Conservation (phyloP, 2,329 filamentous ascomycete genomes). For the Coleophoma crateriformis region DNA sequence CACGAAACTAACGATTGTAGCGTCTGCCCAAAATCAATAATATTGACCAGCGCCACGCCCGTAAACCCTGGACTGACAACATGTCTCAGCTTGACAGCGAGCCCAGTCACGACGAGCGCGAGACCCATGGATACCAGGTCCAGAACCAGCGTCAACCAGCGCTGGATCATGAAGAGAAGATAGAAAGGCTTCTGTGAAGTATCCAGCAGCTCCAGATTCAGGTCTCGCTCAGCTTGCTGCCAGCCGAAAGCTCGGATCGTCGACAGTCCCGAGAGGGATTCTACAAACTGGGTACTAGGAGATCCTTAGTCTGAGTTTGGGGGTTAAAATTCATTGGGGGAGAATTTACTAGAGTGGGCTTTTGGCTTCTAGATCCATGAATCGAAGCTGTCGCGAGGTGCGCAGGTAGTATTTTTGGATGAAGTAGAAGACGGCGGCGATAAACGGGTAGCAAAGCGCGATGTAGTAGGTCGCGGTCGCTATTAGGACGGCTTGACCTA, state of each 20-base stretch:
- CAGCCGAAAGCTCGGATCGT: conserved; percentile 40
- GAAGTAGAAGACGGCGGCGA: conserved; percentile 4
- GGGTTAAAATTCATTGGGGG: background rate
- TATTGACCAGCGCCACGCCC: conserved; percentile 15
- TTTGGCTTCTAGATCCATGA: conserved; percentile 35
- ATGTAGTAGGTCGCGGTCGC: conserved; percentile 22
- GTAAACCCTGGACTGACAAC: conserved; percentile 11
- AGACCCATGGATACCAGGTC: conserved; percentile 3
- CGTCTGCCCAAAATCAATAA: conserved; percentile 7
- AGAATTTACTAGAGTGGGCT: conserved; percentile 31
- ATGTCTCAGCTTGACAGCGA: conserved; percentile 19
- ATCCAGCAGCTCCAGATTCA: conserved; percentile 41
- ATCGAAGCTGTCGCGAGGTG: conserved; percentile 39
- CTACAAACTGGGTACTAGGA: conserved; percentile 32
- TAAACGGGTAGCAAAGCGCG: conserved; percentile 14
- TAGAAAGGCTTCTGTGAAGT: conserved; percentile 50
- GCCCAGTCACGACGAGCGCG: conserved; percentile 21
- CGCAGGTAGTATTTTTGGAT: conserved; percentile 35
- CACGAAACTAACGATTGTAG: background rate
- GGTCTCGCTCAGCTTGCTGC: conserved; percentile 13
- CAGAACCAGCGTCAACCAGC: conserved; percentile 43
- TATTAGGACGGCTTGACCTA: conserved; percentile 12
- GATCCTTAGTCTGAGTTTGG: background rate
- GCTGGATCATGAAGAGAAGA: conserved; percentile 47
- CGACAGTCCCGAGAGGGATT: conserved; percentile 34